phyloP scores from a whole-genome alignment of 352 stramenopile species.

The Phytopythium sindhum region DNA sequence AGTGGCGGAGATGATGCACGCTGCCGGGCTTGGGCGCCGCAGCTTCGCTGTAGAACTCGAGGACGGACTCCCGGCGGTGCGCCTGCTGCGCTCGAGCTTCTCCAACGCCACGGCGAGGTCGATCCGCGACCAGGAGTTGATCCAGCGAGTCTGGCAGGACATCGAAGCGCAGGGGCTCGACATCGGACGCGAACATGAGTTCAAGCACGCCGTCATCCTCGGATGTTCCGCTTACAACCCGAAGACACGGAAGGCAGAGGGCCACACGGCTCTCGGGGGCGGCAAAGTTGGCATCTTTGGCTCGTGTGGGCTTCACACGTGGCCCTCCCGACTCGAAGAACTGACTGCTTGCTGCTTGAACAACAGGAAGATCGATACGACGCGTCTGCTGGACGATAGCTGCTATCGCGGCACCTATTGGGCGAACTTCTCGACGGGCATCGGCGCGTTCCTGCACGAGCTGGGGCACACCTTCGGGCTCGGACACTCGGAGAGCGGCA shows the following conservation, averaged over 20 bases:
- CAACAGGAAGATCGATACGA: conserved; percentile 50
- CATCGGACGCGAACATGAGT: conserved; percentile 20
- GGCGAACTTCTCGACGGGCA: conserved; percentile 61
- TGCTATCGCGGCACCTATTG: conserved; percentile 53
- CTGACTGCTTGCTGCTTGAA: conserved; percentile 51
- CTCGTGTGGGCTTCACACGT: conserved; percentile 64
- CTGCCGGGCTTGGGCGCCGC: conserved; percentile 29
- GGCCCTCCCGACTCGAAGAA: conserved; percentile 44
- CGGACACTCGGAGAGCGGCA: conserved; percentile 46
- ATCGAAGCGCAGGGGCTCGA: conserved; percentile 40
- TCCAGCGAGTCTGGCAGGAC: conserved; percentile 45
- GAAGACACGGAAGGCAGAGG: conserved; percentile 41
- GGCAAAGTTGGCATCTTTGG: conserved; percentile 61
- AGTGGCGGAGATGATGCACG: conserved; percentile 47
- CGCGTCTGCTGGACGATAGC: conserved; percentile 53
- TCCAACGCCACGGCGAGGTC: conserved; percentile 39
- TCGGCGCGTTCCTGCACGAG: conserved; percentile 66
- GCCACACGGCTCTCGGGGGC: conserved; percentile 55
- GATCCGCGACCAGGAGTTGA: conserved; percentile 60
- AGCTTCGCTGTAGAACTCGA: conserved; percentile 61
- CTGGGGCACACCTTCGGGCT: conserved; percentile 61
- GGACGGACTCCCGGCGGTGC: conserved; percentile 47
- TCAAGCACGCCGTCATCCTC: conserved; percentile 73
- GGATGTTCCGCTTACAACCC: conserved; percentile 62
- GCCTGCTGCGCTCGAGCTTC: conserved; percentile 54